A percentile compares a stretch with the other conserved stretches of the same genome.
phyloP scores from a whole-genome alignment of 2,329 filamentous ascomycete genomes.

The Fusarium lateritium region DNA sequence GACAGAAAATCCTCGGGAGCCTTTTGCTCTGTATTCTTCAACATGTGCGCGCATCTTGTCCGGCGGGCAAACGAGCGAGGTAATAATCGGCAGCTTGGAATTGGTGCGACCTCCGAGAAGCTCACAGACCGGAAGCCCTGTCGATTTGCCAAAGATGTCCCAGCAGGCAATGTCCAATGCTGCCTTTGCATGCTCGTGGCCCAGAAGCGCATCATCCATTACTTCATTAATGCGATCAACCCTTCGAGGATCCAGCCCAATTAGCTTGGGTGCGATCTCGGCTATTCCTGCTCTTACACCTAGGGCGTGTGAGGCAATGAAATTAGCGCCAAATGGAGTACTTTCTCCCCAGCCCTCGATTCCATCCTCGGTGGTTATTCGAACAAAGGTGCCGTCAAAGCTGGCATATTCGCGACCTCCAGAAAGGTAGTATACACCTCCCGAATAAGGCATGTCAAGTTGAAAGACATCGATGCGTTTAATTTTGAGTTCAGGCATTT shows the following conservation, averaged over 20 bases:
- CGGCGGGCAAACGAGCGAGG: conserved; percentile 35
- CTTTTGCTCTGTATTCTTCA: conserved; percentile 10
- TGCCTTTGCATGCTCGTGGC: conserved; percentile 35
- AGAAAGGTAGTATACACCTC: conserved; percentile 33
- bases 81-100: conserved; percentile 31
- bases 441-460: conserved; percentile 28
- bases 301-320: conserved; percentile 37
- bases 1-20: conserved; percentile 17
- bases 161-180: conserved; percentile 41
- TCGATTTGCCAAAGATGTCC: conserved; percentile 38
- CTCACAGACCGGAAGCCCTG: conserved; percentile 38
- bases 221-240: conserved; percentile 41
- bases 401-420: conserved; percentile 31
- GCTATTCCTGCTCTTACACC: conserved; percentile 39
- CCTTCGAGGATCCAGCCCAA: conserved; percentile 31
- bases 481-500: conserved; percentile 44
- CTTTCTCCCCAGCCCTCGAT: conserved; percentile 44
- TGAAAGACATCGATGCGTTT: conserved; percentile 37
- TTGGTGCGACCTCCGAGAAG: conserved; percentile 37
- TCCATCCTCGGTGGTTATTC: conserved; percentile 38
- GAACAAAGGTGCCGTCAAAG: conserved; percentile 41
- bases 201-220: conserved; percentile 32
- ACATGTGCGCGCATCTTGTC: conserved; percentile 35
- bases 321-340: conserved; percentile 39
- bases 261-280: conserved; percentile 31